These are phyloP conservation scores for Aspergillus ustus DNA, from an alignment of 2,329 filamentous ascomycete species.

Conservation along the genomic window DNA sequence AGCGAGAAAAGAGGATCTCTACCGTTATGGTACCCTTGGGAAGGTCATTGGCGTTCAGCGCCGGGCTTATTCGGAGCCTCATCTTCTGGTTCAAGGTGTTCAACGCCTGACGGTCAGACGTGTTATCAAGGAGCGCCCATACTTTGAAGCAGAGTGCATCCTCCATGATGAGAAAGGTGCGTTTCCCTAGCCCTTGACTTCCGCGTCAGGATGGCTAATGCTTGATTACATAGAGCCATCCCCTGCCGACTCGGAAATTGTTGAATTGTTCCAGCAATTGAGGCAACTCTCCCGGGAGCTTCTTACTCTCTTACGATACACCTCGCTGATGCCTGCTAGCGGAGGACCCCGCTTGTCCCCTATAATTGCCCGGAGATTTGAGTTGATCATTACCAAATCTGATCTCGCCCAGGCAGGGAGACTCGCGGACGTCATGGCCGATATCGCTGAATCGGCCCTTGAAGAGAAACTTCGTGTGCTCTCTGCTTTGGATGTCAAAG, in stretches of 20 bases:
- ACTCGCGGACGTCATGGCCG: constrained; percentile 95
- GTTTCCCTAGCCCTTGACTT: constrained; percentile 25
- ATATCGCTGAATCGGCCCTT: constrained; percentile 82
- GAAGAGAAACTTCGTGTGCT: constrained; percentile 91
- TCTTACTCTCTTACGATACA: constrained; percentile 80
- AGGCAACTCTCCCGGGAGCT: constrained; percentile 87
- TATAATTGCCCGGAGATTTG: constrained; percentile 81
- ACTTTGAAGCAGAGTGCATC: constrained; percentile 80
- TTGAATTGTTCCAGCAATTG: constrained; percentile 75
- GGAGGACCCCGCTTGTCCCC: constrained; percentile 75
- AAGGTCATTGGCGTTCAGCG: constrained; percentile 80
- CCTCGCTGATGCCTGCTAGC: constrained; percentile 77
- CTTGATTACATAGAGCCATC: constrained; percentile 36
- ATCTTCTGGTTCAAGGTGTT: constrained; percentile 83
- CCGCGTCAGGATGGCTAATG: background rate
- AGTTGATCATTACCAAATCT: constrained; percentile 84
- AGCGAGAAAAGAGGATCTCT: constrained; percentile 74
- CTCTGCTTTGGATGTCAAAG: constrained; percentile 76
- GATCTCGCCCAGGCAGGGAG: constrained; percentile 79
- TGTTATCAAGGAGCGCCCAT: constrained; percentile 76
- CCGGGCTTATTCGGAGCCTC: constrained; percentile 74
- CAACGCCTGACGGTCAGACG: constrained; percentile 76
- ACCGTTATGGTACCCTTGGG: constrained; percentile 78
- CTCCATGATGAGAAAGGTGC: constrained; percentile 72
- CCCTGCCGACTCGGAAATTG: constrained; percentile 65